phyloP scores from a whole-genome alignment of 768 basidiomycete species.

The Hericium coralloides region DNA sequence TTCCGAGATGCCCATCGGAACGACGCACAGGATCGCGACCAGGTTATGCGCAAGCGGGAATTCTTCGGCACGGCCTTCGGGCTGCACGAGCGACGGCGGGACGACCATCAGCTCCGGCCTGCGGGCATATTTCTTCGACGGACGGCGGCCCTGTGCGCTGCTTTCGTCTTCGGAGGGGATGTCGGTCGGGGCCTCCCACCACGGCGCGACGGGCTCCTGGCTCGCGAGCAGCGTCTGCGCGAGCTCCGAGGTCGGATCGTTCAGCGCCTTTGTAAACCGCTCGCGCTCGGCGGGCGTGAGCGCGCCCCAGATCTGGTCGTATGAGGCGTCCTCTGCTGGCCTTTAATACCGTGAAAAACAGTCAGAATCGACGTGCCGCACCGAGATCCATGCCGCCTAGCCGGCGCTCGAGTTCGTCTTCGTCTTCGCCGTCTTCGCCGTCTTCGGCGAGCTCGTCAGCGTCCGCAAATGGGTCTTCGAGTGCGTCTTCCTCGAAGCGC shows the following conservation, averaged over 20 bases:
- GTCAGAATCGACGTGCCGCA: slow-evolving; percentile 21
- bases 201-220: slow-evolving; percentile 48
- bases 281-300: slow-evolving; percentile 52
- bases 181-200: slow-evolving; percentile 51
- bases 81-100: slow-evolving; percentile 33
- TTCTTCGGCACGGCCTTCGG: slow-evolving; percentile 20
- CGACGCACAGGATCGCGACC: slow-evolving; percentile 53
- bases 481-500: slow-evolving; percentile 58
- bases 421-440: slow-evolving; percentile 27
- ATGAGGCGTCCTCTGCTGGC: slow-evolving; percentile 40
- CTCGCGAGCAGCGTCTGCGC: slow-evolving; percentile 52
- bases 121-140: slow-evolving; percentile 20
- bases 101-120: slow-evolving; percentile 36
- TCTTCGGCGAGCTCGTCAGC: slow-evolving; percentile 28
- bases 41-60: slow-evolving; percentile 57
- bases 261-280: slow-evolving; percentile 49
- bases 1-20: not conserved
- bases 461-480: slow-evolving; percentile 27
- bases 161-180: not conserved
- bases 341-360: not conserved
- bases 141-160: not conserved
- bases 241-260: slow-evolving; percentile 53
- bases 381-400: slow-evolving; percentile 56
- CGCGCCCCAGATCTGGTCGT: slow-evolving; percentile 51
- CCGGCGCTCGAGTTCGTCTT: slow-evolving; percentile 37